Percentiles rank a stretch among this genome's conserved stretches.
These are phyloP conservation scores for Fusarium fujikuroi DNA, from an alignment of 2,329 filamentous ascomycete genomes.

Conservation along the genomic window DNA sequence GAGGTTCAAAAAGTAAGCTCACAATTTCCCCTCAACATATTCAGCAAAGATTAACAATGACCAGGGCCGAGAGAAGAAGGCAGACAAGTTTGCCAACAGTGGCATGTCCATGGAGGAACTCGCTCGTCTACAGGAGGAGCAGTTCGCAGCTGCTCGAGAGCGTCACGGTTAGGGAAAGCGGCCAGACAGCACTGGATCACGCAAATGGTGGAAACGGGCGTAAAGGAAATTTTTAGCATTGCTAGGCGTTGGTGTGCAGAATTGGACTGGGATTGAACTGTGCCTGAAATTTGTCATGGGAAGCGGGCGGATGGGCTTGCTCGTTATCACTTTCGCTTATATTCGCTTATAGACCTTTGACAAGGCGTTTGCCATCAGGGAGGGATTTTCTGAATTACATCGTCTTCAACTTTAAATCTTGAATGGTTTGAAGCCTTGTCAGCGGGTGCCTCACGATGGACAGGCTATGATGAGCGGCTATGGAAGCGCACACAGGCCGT, in stretches of 20 bases:
- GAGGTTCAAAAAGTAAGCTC: conserved; percentile 85
- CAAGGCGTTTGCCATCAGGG: neutral
- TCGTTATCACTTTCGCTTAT: conserved; percentile 41
- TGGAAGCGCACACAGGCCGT: neutral
- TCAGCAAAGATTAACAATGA: conserved; percentile 53
- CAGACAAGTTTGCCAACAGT: conserved; percentile 95
- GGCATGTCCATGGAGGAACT: conserved; percentile 92
- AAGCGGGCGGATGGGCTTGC: conserved; percentile 23
- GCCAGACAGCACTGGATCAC: no score
- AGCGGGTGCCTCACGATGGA: neutral
- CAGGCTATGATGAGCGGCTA: neutral
- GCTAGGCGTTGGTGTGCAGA: conserved; percentile 48
- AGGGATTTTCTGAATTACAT: conserved; percentile 2
- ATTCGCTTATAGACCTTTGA: conserved; percentile 41
- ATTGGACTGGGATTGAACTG: conserved; percentile 32
- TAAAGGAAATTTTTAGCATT: conserved; percentile 47
- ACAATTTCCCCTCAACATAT: conserved; percentile 32
- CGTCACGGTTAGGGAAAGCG: conserved; percentile 47
- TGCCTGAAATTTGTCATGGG: conserved; percentile 25
- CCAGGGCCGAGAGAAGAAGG: conserved; percentile 93
- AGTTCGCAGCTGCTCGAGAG: conserved; percentile 79
- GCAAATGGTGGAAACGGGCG: conserved; percentile 28
- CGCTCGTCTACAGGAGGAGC: conserved; percentile 86
- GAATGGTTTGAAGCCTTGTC: neutral
- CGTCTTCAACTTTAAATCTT: neutral